Evolutionary conservation across 2,329 filamentous ascomycete species (phyloP).

Genomic region (Monosporascus sp.): DNA sequence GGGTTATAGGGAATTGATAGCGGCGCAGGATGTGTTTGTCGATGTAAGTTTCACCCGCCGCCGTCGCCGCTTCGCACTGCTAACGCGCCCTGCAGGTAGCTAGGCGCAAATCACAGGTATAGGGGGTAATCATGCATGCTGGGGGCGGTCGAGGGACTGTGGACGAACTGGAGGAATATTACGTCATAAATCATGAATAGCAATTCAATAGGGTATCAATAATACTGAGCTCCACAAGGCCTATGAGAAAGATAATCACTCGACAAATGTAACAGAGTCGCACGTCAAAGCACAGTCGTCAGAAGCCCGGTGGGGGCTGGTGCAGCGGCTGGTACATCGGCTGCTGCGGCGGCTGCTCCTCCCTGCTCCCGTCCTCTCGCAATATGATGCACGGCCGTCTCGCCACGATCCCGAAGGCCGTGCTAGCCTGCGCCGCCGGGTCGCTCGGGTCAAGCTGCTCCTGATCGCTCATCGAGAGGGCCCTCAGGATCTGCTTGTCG

Average conservation of each 20-base stretch:
- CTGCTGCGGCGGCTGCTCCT: background rate
- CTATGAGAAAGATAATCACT: too few relatives aligned
- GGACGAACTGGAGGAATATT: too few relatives aligned
- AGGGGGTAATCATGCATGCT: background rate
- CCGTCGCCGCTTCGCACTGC: background rate
- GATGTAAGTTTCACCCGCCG: background rate
- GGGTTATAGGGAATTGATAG: background rate
- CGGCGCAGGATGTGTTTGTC: background rate
- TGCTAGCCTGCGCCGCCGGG: constrained; percentile 6
- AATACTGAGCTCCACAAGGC: too few relatives aligned
- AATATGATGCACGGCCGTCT: constrained; percentile 20
- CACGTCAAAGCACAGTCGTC: too few relatives aligned
- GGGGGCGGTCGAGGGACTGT: too few relatives aligned
- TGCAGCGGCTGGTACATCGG: background rate
- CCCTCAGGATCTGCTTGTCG: constrained; percentile 23
- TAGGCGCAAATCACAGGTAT: too few relatives aligned
- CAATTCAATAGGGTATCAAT: too few relatives aligned
- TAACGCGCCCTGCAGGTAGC: background rate
- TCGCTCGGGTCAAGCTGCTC: constrained; percentile 12
- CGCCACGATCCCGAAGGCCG: constrained; percentile 20
- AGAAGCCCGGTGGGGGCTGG: too few relatives aligned
- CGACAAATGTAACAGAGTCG: too few relatives aligned
- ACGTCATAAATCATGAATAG: too few relatives aligned
- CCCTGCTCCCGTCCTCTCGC: constrained; percentile 7
- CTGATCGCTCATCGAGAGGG: constrained; percentile 21